Percentiles rank a stretch among this genome's conserved stretches.
Evolutionary conservation across 2,329 filamentous ascomycete genomes (phyloP).

Genomic region (Penicillium sp.): DNA sequence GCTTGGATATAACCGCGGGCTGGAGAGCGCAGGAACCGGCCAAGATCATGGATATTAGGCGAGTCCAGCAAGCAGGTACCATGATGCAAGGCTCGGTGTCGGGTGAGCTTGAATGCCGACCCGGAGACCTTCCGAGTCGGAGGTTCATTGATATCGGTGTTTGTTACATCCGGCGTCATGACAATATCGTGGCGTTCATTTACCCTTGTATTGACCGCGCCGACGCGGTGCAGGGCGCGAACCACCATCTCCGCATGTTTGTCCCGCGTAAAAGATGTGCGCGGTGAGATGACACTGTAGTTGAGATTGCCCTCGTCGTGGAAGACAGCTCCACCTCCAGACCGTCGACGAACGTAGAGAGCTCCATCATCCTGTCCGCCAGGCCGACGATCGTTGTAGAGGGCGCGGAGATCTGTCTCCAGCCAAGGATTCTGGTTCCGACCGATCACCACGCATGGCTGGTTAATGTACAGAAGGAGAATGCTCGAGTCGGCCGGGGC

Average conservation of each 20-base stretch:
- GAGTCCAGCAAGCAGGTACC: constrained; percentile 83
- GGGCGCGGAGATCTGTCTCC: constrained; percentile 71
- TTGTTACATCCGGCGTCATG: constrained; percentile 50
- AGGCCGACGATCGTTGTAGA: constrained; percentile 46
- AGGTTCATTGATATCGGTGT: constrained; percentile 14
- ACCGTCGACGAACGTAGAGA: constrained; percentile 75
- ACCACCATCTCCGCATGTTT: constrained; percentile 92
- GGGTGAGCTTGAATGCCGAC: constrained; percentile 90
- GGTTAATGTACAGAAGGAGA: constrained; percentile 84
- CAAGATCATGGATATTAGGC: constrained; percentile 69
- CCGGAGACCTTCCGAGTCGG: constrained; percentile 78
- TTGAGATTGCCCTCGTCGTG: constrained; percentile 93
- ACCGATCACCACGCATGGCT: constrained; percentile 84
- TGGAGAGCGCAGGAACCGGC: constrained; percentile 71
- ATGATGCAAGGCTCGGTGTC: constrained; percentile 80
- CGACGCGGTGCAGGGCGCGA: constrained; percentile 62
- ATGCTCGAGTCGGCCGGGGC: constrained; percentile 70
- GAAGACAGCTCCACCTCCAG: constrained; percentile 89
- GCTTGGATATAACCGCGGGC: constrained; percentile 73
- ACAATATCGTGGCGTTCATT: constrained; percentile 95
- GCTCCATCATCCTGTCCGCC: constrained; percentile 36
- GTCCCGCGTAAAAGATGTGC: constrained; percentile 73
- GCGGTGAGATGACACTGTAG: constrained; percentile 85
- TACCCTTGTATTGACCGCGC: constrained; percentile 62
- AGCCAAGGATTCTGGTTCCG: constrained; percentile 98